Evolutionary conservation across 345 rosid genomes (phyloP).

Genomic region (Eucalyptus marginata): DNA sequence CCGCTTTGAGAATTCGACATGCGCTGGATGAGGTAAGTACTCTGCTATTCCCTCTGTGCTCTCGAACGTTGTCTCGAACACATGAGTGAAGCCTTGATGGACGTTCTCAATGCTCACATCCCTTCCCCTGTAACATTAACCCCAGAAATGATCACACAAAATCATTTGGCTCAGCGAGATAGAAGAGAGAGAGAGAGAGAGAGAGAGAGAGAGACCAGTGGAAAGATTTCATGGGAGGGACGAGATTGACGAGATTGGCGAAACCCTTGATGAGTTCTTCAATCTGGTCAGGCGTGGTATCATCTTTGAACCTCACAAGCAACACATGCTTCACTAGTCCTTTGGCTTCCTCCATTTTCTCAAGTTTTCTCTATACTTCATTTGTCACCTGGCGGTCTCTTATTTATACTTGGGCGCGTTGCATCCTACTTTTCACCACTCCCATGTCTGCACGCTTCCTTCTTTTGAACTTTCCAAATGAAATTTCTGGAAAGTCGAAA

Average conservation of each 20-base stretch:
- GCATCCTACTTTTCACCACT: not conserved
- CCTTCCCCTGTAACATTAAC: not conserved
- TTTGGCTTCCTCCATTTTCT: not conserved
- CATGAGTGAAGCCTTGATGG: not conserved
- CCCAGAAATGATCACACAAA: not conserved
- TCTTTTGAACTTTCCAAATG: not conserved
- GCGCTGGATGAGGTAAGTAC: not conserved
- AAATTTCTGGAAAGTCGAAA: not conserved
- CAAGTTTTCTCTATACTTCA: not conserved
- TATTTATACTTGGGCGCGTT: not conserved
- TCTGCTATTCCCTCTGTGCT: not conserved
- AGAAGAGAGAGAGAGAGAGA: not conserved
- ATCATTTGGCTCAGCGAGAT: not conserved
- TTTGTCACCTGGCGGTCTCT: not conserved
- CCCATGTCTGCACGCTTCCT: not conserved
- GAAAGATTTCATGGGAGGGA: constrained; percentile 74
- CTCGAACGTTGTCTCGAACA: not conserved
- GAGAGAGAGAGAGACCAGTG: constrained; percentile 27
- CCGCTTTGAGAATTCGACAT: not conserved
- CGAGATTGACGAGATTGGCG: constrained; percentile 59
- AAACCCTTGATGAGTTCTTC: constrained; percentile 49
- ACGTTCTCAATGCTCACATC: not conserved
- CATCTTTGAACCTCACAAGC: constrained; percentile 5
- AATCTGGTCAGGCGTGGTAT: constrained; percentile 17
- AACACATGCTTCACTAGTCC: not conserved